Percentiles rank a stretch among this genome's conserved stretches.
Evolutionary conservation across 2,329 filamentous ascomycete species (phyloP).

Genomic region (Pestalotiopsis sp.): DNA sequence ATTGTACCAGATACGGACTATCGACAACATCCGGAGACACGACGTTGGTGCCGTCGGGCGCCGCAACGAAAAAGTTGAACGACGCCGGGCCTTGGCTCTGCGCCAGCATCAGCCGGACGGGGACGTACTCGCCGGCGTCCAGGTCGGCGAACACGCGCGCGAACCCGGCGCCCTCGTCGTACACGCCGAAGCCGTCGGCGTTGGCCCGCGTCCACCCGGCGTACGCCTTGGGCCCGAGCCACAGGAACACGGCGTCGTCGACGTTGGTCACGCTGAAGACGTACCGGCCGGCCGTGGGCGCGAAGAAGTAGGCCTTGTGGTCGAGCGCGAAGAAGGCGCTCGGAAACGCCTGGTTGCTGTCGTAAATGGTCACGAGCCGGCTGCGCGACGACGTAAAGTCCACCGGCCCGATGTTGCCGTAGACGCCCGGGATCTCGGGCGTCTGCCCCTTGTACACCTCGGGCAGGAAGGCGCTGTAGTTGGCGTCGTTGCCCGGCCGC

Average conservation of each 20-base stretch:
- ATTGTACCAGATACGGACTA: not conserved
- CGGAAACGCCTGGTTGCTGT: not conserved
- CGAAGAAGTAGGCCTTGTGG: not conserved
- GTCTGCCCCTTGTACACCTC: not conserved
- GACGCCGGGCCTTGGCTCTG: not conserved
- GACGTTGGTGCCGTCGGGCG: not conserved
- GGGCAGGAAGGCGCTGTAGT: not conserved
- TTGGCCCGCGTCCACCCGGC: not conserved
- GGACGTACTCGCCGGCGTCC: not conserved
- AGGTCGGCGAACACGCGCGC: not conserved
- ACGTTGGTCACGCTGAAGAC: not conserved
- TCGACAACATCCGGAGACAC: not conserved
- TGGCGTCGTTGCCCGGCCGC: not conserved
- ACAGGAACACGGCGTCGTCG: not conserved
- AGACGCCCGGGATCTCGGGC: not conserved
- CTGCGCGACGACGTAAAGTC: not conserved
- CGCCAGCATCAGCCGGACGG: not conserved
- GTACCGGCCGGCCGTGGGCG: not conserved
- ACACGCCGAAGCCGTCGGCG: not conserved
- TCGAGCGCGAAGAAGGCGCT: not conserved
- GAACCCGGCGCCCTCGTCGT: not conserved
- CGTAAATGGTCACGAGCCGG: not conserved
- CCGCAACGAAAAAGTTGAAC: not conserved
- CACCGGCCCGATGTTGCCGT: not conserved
- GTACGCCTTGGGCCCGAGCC: not conserved